Conservation (phyloP, 352 stramenopile genomes). For the Phytophthora pisi region DNA sequence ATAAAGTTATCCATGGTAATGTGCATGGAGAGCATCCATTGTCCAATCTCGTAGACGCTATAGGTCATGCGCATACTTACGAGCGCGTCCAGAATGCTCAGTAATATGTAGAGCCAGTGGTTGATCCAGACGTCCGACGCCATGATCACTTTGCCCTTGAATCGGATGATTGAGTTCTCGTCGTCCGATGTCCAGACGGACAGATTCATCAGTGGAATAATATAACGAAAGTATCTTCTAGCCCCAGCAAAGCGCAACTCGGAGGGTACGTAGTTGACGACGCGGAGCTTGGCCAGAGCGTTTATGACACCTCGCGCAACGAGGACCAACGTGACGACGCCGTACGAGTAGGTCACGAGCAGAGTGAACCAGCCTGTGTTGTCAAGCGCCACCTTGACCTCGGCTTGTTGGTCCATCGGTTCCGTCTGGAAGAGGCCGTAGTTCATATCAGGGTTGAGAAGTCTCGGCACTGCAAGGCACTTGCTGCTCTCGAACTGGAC, state of each 20-base stretch:
- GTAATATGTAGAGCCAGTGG: slow-evolving; percentile 68
- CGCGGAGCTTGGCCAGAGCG: slow-evolving; percentile 41
- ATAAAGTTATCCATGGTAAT: slow-evolving; percentile 61
- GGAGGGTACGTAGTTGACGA: slow-evolving; percentile 51
- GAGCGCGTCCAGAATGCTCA: slow-evolving; percentile 61
- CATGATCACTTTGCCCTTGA: slow-evolving; percentile 59
- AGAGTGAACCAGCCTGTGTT: slow-evolving; percentile 47
- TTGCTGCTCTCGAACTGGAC: slow-evolving; percentile 65
- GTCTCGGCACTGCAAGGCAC: slow-evolving; percentile 45
- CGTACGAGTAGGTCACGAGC: slow-evolving; percentile 48
- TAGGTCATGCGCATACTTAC: slow-evolving; percentile 55
- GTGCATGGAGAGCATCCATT: slow-evolving; percentile 63
- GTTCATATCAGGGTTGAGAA: slow-evolving; percentile 47
- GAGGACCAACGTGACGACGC: slow-evolving; percentile 54
- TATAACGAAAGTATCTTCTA: slow-evolving; percentile 38
- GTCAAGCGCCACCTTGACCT: slow-evolving; percentile 52
- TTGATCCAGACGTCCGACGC: slow-evolving; percentile 73
- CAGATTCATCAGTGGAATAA: slow-evolving; percentile 55
- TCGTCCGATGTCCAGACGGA: slow-evolving; percentile 43
- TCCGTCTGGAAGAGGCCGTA: slow-evolving; percentile 57
- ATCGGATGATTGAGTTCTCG: slow-evolving; percentile 46
- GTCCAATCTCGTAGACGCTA: slow-evolving; percentile 48
- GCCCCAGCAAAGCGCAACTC: slow-evolving; percentile 43
- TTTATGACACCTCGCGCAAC: slow-evolving; percentile 59
- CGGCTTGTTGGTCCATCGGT: slow-evolving; percentile 40